Evolutionary conservation across 106 monocot species (phyloP).

Genomic region (Chionographis japonica): DNA sequence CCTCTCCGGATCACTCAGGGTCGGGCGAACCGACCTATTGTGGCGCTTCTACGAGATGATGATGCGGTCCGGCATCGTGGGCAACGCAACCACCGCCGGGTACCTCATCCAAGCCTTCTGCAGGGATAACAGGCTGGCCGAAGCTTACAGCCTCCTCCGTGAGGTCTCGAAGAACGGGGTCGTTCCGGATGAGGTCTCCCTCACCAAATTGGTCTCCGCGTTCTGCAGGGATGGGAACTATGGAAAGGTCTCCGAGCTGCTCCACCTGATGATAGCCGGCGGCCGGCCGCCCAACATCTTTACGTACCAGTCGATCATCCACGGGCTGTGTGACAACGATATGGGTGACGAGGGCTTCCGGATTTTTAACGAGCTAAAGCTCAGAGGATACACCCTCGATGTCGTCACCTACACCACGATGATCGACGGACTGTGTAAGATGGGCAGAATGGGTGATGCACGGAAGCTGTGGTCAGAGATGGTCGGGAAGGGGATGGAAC

Average conservation of each 20-base stretch:
- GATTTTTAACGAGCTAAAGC: slow-evolving; percentile 44
- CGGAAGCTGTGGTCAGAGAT: slow-evolving; percentile 41
- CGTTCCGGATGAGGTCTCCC: slow-evolving; percentile 20
- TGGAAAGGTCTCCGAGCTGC: slow-evolving; percentile 44
- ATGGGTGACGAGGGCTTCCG: slow-evolving; percentile 39
- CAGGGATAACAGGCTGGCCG: slow-evolving; percentile 10
- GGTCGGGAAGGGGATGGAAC: slow-evolving; percentile 36
- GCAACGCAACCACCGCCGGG: slow-evolving; percentile 23
- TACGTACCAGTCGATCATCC: slow-evolving; percentile 45
- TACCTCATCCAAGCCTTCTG: slow-evolving; percentile 39
- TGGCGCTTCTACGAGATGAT: slow-evolving; percentile 28
- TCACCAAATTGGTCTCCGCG: slow-evolving; percentile 18
- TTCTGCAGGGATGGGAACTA: slow-evolving; percentile 29
- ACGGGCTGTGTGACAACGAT: slow-evolving; percentile 31
- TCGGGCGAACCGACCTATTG: slow-evolving; percentile 35
- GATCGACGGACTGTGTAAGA: slow-evolving; percentile 52
- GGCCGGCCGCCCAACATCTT: slow-evolving; percentile 32
- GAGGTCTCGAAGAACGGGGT: slow-evolving; percentile 19
- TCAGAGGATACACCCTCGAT: slow-evolving; percentile 40
- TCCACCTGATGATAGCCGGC: slow-evolving; percentile 50
- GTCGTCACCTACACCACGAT: slow-evolving; percentile 40
- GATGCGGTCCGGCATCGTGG: slow-evolving; percentile 7
- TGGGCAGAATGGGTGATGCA: slow-evolving; percentile 34
- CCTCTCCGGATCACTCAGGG: slow-evolving; percentile 23
- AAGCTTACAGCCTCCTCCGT: slow-evolving; percentile 35